These are phyloP conservation scores for Mycena galericulata DNA, from an alignment of 768 basidiomycete genomes.

Conservation along the genomic window DNA sequence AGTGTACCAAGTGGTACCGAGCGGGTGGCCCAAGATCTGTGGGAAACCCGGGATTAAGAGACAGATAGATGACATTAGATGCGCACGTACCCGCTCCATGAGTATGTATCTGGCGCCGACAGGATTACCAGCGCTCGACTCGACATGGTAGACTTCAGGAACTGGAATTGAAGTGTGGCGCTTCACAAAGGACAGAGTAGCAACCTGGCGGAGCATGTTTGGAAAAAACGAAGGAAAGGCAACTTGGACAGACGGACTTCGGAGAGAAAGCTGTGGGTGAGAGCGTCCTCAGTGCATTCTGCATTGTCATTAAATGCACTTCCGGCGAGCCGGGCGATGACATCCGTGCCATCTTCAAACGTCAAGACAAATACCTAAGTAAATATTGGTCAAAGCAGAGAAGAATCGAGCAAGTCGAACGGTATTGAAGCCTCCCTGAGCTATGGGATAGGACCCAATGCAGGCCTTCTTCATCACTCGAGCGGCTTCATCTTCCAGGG, in stretches of 20 bases:
- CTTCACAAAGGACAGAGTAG: not conserved
- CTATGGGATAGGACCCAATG: not conserved
- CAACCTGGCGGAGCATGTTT: not conserved
- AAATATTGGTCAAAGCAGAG: not conserved
- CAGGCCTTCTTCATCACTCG: not conserved
- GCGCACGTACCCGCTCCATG: slow-evolving; percentile 9
- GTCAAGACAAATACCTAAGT: not conserved
- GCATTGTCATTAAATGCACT: not conserved
- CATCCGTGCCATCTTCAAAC: not conserved
- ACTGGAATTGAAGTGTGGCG: slow-evolving; percentile 17
- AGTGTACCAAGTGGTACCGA: not conserved
- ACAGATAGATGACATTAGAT: not conserved
- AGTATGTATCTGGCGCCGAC: slow-evolving; percentile 20
- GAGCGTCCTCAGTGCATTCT: not conserved
- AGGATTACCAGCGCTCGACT: not conserved
- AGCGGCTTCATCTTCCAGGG: not conserved
- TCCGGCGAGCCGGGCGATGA: not conserved
- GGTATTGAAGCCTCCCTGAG: not conserved
- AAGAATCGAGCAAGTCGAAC: not conserved
- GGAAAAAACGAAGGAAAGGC: not conserved
- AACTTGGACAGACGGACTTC: not conserved
- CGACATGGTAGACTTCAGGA: slow-evolving; percentile 11
- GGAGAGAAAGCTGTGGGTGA: not conserved
- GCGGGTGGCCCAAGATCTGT: slow-evolving; percentile 3
- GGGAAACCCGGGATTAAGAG: not conserved